Evolutionary conservation across 441 rosid species (phyloP).

Genomic region (Aleurites moluccanus): DNA sequence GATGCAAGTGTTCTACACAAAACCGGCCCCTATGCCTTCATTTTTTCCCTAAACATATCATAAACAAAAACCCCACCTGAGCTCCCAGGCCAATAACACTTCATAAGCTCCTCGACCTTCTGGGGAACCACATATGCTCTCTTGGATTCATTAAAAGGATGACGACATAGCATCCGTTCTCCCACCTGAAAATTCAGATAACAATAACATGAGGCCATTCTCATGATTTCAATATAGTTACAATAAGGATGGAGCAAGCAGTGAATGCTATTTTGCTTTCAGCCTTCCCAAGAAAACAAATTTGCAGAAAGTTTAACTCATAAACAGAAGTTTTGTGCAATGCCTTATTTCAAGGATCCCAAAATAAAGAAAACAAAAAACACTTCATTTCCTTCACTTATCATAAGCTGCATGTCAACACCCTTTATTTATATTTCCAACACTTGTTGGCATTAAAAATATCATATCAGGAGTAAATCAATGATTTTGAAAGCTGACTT

Average conservation of each 20-base stretch:
- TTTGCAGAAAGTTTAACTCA: background rate
- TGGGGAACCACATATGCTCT: conserved; percentile 96
- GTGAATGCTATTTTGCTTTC: background rate
- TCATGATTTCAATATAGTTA: background rate
- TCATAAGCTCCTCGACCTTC: conserved; percentile 77
- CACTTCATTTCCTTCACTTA: no score
- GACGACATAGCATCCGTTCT: conserved; percentile 77
- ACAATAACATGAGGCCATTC: conserved; percentile 10
- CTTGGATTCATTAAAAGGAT: conserved; percentile 93
- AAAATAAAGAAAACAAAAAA: no score
- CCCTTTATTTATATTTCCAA: background rate
- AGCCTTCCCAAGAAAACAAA: background rate
- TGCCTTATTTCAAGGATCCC: no score
- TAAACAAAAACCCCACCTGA: conserved; percentile 50
- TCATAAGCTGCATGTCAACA: no score
- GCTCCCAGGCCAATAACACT: conserved; percentile 93
- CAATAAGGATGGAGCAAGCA: background rate
- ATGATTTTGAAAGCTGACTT: background rate
- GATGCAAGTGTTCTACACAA: background rate
- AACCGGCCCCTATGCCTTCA: no score
- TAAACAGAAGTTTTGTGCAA: background rate
- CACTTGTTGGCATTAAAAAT: background rate
- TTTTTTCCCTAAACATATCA: background rate
- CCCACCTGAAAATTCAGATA: conserved; percentile 57
- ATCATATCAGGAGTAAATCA: background rate